Conservation (phyloP, 2,329 filamentous ascomycete genomes). For the Dactylonectria estremocensis region DNA sequence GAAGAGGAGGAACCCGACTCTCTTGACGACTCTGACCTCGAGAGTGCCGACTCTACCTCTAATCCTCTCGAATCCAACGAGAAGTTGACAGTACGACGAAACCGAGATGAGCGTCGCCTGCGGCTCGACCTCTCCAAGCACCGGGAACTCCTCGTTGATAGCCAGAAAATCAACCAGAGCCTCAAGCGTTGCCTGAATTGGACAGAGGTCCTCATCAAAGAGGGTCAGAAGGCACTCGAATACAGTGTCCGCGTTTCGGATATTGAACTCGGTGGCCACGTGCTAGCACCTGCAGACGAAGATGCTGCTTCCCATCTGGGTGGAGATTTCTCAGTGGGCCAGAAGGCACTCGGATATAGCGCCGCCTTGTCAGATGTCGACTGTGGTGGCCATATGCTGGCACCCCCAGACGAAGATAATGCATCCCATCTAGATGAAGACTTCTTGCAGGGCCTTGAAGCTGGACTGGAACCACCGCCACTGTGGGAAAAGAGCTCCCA, state of each 20-base stretch:
- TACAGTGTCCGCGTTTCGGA: conserved; percentile 87
- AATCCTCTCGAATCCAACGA: conserved; percentile 59
- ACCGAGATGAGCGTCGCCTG: conserved; percentile 86
- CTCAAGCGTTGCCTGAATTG: conserved; percentile 90
- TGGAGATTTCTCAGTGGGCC: conserved; percentile 24
- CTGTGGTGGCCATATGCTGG: conserved; percentile 84
- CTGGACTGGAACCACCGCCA: conserved; percentile 44
- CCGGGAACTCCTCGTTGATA: conserved; percentile 88
- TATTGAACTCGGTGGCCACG: conserved; percentile 84
- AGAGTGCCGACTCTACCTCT: conserved; percentile 56
- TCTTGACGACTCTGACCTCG: conserved; percentile 67
- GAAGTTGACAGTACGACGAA: conserved; percentile 63
- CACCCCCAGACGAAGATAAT: conserved; percentile 67
- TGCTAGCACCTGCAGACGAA: conserved; percentile 79
- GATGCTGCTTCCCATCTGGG: conserved; percentile 54
- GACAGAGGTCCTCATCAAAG: conserved; percentile 91
- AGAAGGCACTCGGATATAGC: conserved; percentile 78
- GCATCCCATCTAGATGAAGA: conserved; percentile 1
- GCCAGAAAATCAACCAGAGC: conserved; percentile 95
- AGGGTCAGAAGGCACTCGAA: conserved; percentile 88
- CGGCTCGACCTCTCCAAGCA: conserved; percentile 90
- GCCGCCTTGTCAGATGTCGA: conserved; percentile 85
- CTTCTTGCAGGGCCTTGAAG: conserved; percentile 34
- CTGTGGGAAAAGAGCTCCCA: conserved; percentile 59
- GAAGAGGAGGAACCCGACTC: conserved; percentile 65